phyloP scores from a whole-genome alignment of 2,329 filamentous ascomycete species.

The Alternaria novae-zelandiae region DNA sequence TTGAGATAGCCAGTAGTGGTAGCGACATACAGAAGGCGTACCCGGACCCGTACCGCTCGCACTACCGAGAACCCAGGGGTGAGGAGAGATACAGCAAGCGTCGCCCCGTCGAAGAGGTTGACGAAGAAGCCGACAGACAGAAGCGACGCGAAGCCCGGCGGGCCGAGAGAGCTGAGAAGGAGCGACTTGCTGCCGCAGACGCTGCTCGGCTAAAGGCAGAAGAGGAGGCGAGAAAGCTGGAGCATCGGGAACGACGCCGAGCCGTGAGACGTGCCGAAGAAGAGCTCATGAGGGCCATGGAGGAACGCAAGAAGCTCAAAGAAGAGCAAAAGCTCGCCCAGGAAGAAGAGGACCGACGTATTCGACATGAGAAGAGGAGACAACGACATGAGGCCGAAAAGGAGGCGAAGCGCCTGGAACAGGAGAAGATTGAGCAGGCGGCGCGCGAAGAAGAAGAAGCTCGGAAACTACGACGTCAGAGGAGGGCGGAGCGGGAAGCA shows the following conservation, averaged over 20 bases:
- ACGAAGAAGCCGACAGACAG: slow-evolving; percentile 35
- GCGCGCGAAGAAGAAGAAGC: slow-evolving; percentile 35
- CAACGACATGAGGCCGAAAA: slow-evolving; percentile 36
- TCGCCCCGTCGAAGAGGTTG: slow-evolving; percentile 29
- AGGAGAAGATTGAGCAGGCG: slow-evolving; percentile 19
- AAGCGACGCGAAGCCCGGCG: slow-evolving; percentile 38
- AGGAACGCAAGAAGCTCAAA: slow-evolving; percentile 25
- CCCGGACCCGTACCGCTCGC: slow-evolving; percentile 32
- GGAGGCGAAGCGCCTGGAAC: slow-evolving; percentile 22
- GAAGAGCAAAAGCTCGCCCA: slow-evolving; percentile 28
- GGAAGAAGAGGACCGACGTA: slow-evolving; percentile 38
- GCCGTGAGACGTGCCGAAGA: slow-evolving; percentile 33
- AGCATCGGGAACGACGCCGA: slow-evolving; percentile 37
- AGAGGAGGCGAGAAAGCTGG: slow-evolving; percentile 31
- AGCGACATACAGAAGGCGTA: slow-evolving; percentile 38
- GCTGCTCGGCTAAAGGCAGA: slow-evolving; percentile 28
- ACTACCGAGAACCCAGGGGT: slow-evolving; percentile 33
- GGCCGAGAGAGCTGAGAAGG: slow-evolving; percentile 38
- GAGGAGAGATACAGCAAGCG: slow-evolving; percentile 40
- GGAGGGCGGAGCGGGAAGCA: slow-evolving; percentile 35
- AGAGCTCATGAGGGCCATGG: slow-evolving; percentile 24
- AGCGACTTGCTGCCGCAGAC: slow-evolving; percentile 34
- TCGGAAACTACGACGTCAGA: slow-evolving; percentile 28
- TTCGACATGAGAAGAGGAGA: slow-evolving; percentile 35
- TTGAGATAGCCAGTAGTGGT: slow-evolving; percentile 28